Evolutionary conservation across 768 basidiomycete genomes (phyloP), one percentile per base, ranked within the genome.

Genomic region (Xerocomellus intermedius): DNA sequence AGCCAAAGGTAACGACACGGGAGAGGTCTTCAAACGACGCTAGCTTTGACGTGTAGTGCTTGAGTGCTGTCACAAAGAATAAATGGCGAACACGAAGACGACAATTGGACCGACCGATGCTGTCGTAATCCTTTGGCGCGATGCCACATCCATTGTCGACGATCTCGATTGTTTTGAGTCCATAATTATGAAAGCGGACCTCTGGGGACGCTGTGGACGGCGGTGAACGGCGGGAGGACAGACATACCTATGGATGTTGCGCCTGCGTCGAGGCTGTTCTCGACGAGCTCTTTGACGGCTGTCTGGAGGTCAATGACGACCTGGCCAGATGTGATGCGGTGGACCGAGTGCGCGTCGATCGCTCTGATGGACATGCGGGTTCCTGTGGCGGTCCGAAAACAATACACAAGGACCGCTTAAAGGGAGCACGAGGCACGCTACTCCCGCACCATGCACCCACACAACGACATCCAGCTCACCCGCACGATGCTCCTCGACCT

Each of bases 1-100:
- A 99, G 0, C 96, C 96, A 69, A 98, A 97, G 0, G 94, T 93
- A 6, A 74, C 73, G 10, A 98, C 83, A 0, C 79, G 74, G 3
- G 82, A 74, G 4, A 98, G 81, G 66, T 94, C 91, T 4, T 81
- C 73, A 64, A 87, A 93, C 0, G 84, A 81, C 4, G 83, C 71
- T 0, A 99, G 76, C 70, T 99, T 99, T 7, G 96, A 98, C 0
- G 96, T 99, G 66, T 94, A 84, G 64, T 97, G 91, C 68, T 97
- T 98, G 55, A 95, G 74, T 1, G 85, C 95, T 95, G 47, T 47
- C 9, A n/a, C 4, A 22, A 8, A 17, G 17, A 26, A 22, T 24
- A 5, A 32, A 21, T 19, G 47, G 32, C 4, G 41, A 24, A 21
- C 28, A 30, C 21, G 16, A 46, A 6, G 13, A n/a, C 16, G 14